Conservation (phyloP, 1,284 basidiomycete species). For the Marasmius fiardii region DNA sequence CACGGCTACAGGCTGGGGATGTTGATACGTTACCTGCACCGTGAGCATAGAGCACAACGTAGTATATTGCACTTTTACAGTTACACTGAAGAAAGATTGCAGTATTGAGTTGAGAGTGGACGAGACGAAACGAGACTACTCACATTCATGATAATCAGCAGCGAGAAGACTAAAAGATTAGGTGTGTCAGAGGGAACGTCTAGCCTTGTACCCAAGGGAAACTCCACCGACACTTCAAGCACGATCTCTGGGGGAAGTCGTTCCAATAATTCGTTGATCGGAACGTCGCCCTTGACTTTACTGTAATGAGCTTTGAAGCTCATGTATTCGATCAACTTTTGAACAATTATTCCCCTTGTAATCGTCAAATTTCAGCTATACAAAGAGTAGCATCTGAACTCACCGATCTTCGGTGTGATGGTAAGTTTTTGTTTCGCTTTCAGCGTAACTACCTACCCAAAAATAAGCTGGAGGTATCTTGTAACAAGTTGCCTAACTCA, state of each 20-base stretch:
- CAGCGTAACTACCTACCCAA: constrained; percentile 43
- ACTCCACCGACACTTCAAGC: constrained; percentile 68
- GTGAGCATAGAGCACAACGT: not conserved
- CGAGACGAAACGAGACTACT: constrained; percentile 2
- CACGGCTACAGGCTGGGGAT: too few relatives aligned
- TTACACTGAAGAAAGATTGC: not conserved
- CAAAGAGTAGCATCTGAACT: constrained; percentile 7
- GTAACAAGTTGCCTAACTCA: constrained; percentile 15
- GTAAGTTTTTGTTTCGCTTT: constrained; percentile 46
- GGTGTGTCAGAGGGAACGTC: too few relatives aligned
- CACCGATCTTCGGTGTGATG: constrained; percentile 39
- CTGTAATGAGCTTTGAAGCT: constrained; percentile 73
- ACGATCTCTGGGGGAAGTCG: constrained; percentile 79
- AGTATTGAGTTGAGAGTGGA: not conserved
- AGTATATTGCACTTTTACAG: not conserved
- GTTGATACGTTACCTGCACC: too few relatives aligned
- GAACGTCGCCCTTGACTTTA: constrained; percentile 65
- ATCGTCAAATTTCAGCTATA: not conserved
- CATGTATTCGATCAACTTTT: constrained; percentile 83
- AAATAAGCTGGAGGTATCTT: too few relatives aligned
- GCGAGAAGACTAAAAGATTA: constrained; percentile 34
- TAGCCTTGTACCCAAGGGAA: not conserved
- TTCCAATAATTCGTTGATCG: constrained; percentile 68
- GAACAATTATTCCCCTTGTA: constrained; percentile 67
- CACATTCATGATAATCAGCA: constrained; percentile 74